Evolutionary conservation across 257 asterid species (phyloP).

Genomic region (Orobanche coerulescens): DNA sequence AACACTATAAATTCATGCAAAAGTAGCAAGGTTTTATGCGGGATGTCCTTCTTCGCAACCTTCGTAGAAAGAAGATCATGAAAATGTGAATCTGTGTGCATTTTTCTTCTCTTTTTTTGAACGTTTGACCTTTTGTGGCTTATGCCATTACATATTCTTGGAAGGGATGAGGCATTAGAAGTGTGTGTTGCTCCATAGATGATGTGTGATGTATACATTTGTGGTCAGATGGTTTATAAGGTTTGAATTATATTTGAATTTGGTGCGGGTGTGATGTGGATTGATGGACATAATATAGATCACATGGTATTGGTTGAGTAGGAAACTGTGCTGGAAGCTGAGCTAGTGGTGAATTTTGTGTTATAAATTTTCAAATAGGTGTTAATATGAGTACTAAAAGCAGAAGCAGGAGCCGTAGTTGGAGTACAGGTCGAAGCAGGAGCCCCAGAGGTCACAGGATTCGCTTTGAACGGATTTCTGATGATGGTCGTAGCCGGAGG

Average conservation of each 20-base stretch:
- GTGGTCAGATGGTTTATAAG: neutral
- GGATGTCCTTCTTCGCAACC: too few species aligned
- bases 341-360: neutral
- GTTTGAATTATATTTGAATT: neutral
- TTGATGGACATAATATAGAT: constrained; percentile 19
- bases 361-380: constrained; percentile 1
- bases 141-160: neutral
- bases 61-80: too few species aligned
- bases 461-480: constrained; percentile 14
- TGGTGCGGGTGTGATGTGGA: constrained; percentile 17
- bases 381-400: constrained; percentile 19
- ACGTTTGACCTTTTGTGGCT: neutral
- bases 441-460: constrained; percentile 21
- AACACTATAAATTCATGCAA: too few species aligned
- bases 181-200: neutral
- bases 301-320: constrained; percentile 9
- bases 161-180: neutral
- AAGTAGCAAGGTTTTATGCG: too few species aligned
- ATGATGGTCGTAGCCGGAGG: constrained; percentile 16
- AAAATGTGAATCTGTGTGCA: neutral
- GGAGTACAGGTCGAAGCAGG: constrained; percentile 20
- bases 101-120: too few species aligned
- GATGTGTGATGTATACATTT: neutral
- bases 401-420: constrained; percentile 14
- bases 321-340: constrained; percentile 18